A percentile compares a stretch with the other conserved stretches of the same genome.
These are phyloP conservation scores for Kwoniella dejecticola DNA, from an alignment of 768 basidiomycete species.

Conservation along the genomic window DNA sequence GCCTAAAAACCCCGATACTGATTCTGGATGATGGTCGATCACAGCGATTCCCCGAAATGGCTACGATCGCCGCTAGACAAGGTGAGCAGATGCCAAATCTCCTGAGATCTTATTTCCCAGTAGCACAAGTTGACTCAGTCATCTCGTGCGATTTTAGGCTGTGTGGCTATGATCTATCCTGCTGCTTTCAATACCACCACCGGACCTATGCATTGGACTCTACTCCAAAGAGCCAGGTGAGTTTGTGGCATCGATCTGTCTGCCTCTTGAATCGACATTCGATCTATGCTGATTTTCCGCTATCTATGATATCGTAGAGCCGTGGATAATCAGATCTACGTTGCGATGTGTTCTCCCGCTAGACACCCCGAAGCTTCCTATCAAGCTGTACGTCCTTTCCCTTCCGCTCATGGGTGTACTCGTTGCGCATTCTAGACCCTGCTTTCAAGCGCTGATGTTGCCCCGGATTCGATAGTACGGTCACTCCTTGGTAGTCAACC, in stretches of 20 bases:
- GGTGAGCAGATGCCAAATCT: slow-evolving; percentile 62
- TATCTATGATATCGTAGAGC: slow-evolving; percentile 63
- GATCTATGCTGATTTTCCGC: background rate
- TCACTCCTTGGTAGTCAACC: slow-evolving; percentile 87
- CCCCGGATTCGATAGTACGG: too few relatives aligned
- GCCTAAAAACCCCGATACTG: too few relatives aligned
- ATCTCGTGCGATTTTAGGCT: slow-evolving; percentile 61
- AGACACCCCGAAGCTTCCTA: slow-evolving; percentile 78
- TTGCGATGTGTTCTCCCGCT: slow-evolving; percentile 94
- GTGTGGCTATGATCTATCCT: slow-evolving; percentile 86
- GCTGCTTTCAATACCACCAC: slow-evolving; percentile 95
- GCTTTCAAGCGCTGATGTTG: too few relatives aligned
- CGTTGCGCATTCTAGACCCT: too few relatives aligned
- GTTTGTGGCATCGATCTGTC: slow-evolving; percentile 35
- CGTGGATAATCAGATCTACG: slow-evolving; percentile 93
- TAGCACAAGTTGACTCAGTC: background rate
- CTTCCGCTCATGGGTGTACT: too few relatives aligned
- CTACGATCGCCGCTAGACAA: slow-evolving; percentile 83
- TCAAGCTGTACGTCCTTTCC: slow-evolving; percentile 70
- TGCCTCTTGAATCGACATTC: background rate
- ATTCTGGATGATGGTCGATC: too few relatives aligned
- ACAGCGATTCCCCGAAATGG: slow-evolving; percentile 74
- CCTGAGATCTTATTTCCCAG: background rate
- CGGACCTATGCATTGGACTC: slow-evolving; percentile 93
- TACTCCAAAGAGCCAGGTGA: slow-evolving; percentile 82